Base-by-base conservation (phyloP, 441 rosid genomes). In the Cnidoscolus chayamansa region DNA sequence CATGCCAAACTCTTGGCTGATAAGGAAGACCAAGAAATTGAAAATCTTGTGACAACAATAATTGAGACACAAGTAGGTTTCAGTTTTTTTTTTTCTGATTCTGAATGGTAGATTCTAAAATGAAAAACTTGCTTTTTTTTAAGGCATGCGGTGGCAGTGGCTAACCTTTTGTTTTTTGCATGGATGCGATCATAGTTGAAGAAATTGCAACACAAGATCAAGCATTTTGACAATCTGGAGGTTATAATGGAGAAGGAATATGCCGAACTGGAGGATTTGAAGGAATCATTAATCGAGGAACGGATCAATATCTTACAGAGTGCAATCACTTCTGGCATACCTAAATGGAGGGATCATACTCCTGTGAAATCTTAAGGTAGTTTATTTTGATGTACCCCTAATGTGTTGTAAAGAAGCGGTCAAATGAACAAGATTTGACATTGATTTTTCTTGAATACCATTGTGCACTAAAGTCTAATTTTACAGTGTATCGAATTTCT, bases 1-100 rank as follows among this genome's bases (percentile, higher is more conserved):
- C 87, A 78, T 62, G 97, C 96, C 13, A 94, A 89, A 78, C 59
- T 87, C 68, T 81, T 92, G 88, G 99, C 89, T 19, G 90, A 80
- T 74, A 90, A 87, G 76, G 99, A 94, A 84, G 97, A 88, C 62
- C 80, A 79, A 76, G 94, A 92, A 77, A 88, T 86, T 75, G 90
- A 88, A 74, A 79, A 79, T 51, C 71, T 90, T 76, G 83, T 81
- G 68, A 89, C 94, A 30, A 83, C 71, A 25, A 71, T 94, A 73
- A 72, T 89, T 67, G 91, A 90, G 55, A 77, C 94, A 45, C 98
- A 92, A 90, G 98, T 90, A 72, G 65, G 79, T 6, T 0, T 74
- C 58, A 16, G 32, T 31, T 76, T 49, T 60, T 30, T 25, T 59
- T 9, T 54, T 67, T 61, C 6, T 32, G 17, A 65, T 37, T 76